Conservation (phyloP, 2,329 filamentous ascomycete species). For the Diaporthe caulivora region DNA sequence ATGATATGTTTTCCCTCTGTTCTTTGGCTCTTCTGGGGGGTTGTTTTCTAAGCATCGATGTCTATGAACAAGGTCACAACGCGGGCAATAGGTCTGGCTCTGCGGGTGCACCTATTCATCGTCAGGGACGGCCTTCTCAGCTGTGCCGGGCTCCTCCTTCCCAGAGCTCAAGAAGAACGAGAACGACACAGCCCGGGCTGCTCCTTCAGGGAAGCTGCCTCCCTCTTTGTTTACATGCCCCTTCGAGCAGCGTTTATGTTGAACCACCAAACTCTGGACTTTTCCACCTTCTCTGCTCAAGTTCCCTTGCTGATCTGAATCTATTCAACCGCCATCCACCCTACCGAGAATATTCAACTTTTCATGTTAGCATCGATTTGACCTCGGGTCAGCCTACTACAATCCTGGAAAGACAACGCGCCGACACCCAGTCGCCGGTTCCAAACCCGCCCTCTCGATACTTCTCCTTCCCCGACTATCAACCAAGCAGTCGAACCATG, state of each 20-base stretch:
- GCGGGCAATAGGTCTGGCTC: neutral
- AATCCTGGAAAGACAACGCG: slow-evolving; percentile 31
- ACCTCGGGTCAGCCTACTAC: slow-evolving; percentile 32
- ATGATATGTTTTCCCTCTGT: neutral
- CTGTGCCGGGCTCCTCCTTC: slow-evolving; percentile 5
- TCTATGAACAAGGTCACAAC: neutral
- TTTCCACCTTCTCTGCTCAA: neutral
- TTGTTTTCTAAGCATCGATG: neutral
- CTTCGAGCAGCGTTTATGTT: neutral
- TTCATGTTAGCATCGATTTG: slow-evolving; percentile 32
- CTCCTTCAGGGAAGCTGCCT: slow-evolving; percentile 12
- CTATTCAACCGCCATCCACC: neutral
- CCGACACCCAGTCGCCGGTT: slow-evolving; percentile 9
- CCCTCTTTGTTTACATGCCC: slow-evolving; percentile 16
- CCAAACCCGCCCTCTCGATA: slow-evolving; percentile 20
- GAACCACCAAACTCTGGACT: neutral
- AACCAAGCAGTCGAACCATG: slow-evolving; percentile 33
- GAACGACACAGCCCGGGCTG: neutral
- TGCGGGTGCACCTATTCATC: neutral
- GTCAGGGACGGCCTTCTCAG: neutral
- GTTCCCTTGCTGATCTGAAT: neutral
- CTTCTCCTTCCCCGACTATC: slow-evolving; percentile 36
- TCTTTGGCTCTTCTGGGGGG: neutral
- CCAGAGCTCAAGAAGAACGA: neutral
- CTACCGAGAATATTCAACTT: neutral